Conservation (phyloP, 2,329 filamentous ascomycete genomes). For the Pestalotiopsis sp. region DNA sequence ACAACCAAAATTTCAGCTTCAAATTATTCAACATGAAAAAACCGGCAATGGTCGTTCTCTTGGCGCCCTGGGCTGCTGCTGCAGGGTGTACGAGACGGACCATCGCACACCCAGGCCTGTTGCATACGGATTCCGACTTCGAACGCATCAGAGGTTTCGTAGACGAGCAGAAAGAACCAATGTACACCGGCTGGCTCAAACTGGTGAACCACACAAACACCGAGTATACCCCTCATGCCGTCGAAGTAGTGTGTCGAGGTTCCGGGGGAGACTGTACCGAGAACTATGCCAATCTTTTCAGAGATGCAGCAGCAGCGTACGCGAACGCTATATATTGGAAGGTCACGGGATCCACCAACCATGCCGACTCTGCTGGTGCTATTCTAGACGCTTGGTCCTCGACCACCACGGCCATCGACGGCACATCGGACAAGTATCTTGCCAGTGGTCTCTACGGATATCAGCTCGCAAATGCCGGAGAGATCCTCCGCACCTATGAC, state of each 20-base stretch:
- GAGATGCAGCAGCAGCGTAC: slow-evolving; percentile 40
- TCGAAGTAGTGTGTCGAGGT: slow-evolving; percentile 38
- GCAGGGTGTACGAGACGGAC: neutral
- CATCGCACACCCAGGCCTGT: slow-evolving; percentile 15
- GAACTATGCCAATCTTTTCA: slow-evolving; percentile 37
- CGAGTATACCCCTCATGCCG: slow-evolving; percentile 31
- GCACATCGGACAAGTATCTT: slow-evolving; percentile 40
- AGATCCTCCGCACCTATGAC: slow-evolving; percentile 40
- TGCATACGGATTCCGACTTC: slow-evolving; percentile 18
- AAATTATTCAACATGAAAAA: neutral
- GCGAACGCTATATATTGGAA: slow-evolving; percentile 43
- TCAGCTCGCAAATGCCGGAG: slow-evolving; percentile 48
- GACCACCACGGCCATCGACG: slow-evolving; percentile 35
- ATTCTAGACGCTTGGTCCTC: slow-evolving; percentile 42
- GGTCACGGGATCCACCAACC: slow-evolving; percentile 37
- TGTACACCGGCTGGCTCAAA: slow-evolving; percentile 17
- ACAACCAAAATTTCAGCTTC: neutral
- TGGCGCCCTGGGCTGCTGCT: neutral
- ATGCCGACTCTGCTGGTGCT: slow-evolving; percentile 37
- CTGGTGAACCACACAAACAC: slow-evolving; percentile 26
- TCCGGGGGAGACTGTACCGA: slow-evolving; percentile 26
- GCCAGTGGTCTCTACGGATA: slow-evolving; percentile 48
- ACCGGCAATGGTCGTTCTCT: neutral
- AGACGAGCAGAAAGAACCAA: slow-evolving; percentile 10
- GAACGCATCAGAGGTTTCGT: slow-evolving; percentile 14